Evolutionary conservation across 495 filamentous ascomycete genomes (phyloP), one percentile per base, ranked within the genome.

Genomic region (Viridothelium virens): DNA sequence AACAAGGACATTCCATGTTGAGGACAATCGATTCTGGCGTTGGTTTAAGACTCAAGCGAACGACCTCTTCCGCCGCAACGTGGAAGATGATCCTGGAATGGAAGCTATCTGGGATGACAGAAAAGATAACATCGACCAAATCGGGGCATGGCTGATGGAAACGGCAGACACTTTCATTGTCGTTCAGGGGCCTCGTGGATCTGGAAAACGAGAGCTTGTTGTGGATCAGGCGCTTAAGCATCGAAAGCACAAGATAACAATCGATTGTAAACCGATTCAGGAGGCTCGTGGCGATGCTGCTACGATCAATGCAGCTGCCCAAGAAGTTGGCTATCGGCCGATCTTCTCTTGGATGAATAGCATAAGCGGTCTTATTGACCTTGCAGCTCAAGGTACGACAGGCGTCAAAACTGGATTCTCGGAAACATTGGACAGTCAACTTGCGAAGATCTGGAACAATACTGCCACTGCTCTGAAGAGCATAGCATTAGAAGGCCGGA

Each of bases 291-390:
- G 94, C 0, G 94, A 98, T 74, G 86, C 86, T n/a, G 85, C 86
- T 2, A 96, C 90, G 6, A 97, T 98, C 64, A 80, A 82, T 65
- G 87, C 89, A 61, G 89, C 91, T 2, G 95, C 95, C 1, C 74
- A 78, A 4, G 84, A 93, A 71, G 94, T 97, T 65, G 94, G 94
- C 47, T 98, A 97, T 70, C 81, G 91, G 1, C 94, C 94, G 0
- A 84, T 98, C 6, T 98, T 98, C 75, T 93, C 90, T 0, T 98
- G 91, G 90, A 87, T 94, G 79, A 98, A 98, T 74, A 96, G 86
- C 68, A 83, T 97, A 65, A 95, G 89, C 75, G 96, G 91, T 74
- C 82, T 96, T 68, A 81, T 96, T 67, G 94, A 98, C 69, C 84
- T 98, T 50, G 94, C 92, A 18, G 89, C 92, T 16, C 92, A 97